A percentile compares a stretch with the other conserved stretches of the same genome.
Evolutionary conservation across 2,329 filamentous ascomycete species (phyloP).

Genomic region (Alternaria arbusti): DNA sequence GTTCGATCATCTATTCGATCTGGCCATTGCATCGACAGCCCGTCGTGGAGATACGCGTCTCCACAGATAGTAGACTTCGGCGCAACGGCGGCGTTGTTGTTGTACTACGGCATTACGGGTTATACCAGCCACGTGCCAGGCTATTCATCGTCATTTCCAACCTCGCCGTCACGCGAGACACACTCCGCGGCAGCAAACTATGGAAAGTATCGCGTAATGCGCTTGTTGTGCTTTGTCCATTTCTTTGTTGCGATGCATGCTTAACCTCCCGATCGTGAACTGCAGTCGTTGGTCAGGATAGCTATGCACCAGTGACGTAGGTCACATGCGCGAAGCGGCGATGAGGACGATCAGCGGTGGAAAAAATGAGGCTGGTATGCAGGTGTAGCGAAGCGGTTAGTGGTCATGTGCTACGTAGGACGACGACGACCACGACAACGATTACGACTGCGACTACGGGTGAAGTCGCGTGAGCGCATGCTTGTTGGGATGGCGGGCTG

Average conservation of each 20-base stretch:
- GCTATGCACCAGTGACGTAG: not conserved
- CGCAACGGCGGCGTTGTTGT: not conserved
- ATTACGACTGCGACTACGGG: not conserved
- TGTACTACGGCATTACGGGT: not conserved
- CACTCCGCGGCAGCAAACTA: not conserved
- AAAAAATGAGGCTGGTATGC: slow-evolving; percentile 4
- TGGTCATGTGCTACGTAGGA: not conserved
- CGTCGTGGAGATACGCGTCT: not conserved
- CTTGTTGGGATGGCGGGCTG: not conserved
- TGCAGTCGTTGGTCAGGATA: not conserved
- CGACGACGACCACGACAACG: not conserved
- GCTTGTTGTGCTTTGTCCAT: not conserved
- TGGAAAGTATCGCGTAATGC: not conserved
- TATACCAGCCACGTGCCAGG: not conserved
- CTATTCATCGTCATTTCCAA: not conserved
- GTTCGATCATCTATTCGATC: not conserved
- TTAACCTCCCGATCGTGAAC: not conserved
- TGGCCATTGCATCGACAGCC: not conserved
- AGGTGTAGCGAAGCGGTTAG: slow-evolving; percentile 7
- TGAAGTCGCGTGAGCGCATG: not conserved
- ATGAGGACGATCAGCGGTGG: not conserved
- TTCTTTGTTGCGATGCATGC: not conserved
- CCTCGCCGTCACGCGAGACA: not conserved
- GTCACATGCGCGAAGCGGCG: not conserved
- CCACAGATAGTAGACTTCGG: not conserved